Percentiles rank a stretch among this genome's conserved stretches.
Conservation (phyloP, 2,329 filamentous ascomycete genomes). For the Ophiostoma australiae region DNA sequence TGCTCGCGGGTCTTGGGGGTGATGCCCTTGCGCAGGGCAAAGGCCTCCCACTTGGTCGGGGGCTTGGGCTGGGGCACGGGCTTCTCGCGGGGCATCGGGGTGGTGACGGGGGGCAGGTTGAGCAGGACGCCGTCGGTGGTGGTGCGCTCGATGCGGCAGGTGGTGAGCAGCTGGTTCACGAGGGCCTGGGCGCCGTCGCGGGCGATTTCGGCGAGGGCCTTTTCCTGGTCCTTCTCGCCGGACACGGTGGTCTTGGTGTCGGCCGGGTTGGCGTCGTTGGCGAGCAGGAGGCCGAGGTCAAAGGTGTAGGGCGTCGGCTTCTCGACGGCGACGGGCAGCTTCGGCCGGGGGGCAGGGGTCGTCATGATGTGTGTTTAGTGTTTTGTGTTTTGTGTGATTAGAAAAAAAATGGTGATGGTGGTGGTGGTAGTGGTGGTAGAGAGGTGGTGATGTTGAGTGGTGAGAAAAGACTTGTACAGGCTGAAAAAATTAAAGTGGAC, state of each 20-base stretch:
- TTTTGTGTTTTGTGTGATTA: background rate
- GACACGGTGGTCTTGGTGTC: constrained; percentile 46
- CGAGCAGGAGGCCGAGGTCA: constrained; percentile 82
- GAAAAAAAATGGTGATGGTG: background rate
- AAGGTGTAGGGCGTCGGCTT: constrained; percentile 90
- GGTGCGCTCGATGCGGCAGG: constrained; percentile 71
- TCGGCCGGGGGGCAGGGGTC: constrained; percentile 35
- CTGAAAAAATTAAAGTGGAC: constrained; percentile 21
- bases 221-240: constrained; percentile 45
- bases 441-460: background rate
- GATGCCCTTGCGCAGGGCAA: constrained; percentile 96
- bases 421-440: background rate
- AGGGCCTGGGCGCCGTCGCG: constrained; percentile 88
- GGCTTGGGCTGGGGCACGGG: constrained; percentile 75
- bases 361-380: constrained; percentile 24
- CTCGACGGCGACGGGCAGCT: constrained; percentile 60
- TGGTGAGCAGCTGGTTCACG: constrained; percentile 89
- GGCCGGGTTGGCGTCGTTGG: constrained; percentile 78
- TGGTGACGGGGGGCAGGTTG: constrained; percentile 65
- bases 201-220: constrained; percentile 64
- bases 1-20: constrained; percentile 78
- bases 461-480: background rate
- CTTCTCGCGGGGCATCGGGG: constrained; percentile 81
- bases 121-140: constrained; percentile 66
- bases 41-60: constrained; percentile 91